Base-by-base conservation (phyloP, 2,329 filamentous ascomycete species). In the Keithomyces neogunnii region DNA sequence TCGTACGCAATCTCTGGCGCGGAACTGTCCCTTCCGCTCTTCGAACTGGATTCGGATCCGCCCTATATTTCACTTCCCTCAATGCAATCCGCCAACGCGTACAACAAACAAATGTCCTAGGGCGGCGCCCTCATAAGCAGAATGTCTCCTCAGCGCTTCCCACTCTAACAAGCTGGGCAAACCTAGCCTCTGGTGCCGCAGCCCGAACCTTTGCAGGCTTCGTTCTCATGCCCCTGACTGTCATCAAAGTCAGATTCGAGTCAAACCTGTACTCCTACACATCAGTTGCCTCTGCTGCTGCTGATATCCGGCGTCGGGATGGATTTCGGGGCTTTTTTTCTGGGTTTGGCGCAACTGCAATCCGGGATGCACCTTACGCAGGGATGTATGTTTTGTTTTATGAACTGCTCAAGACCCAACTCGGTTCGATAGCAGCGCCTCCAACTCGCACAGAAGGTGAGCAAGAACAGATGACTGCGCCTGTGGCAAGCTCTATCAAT, bases 221-320 rank as follows among this genome's bases (percentile, higher is more conserved):
- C 63, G 72, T 95, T 45, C 82, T 97, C 70, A 97, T 96, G 88
- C 93, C 93, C 1, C 81, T 97, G 54, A 99, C 93, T 1, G 86
- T 99, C 44, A 85, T 99, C 62, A 99, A 99, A 66, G 93, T 97
- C 43, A 88, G 93, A 44, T 97, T 95, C 64, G 93, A 99, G 68
- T 92, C 86, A 30, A 90, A 80, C 55, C 73, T 92, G 43, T 99
- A 96, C 72, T 73, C 81, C 3, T 97, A 97, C 71, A 78, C 78
- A 29, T 92, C 89, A 1, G 74, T 97, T 29, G 69, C 78, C 40
- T 76, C 82, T 38, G 93, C 93, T 0, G 82, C 80, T 1, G 73
- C 73, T 35, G 89, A 93, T 59, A 96, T 97, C 31, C 71, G 85
- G 49, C 75, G 76, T 6, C 80, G 74, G 0, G 85, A 92, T 59